Percentiles rank a stretch among this genome's conserved stretches.
phyloP scores from a whole-genome alignment of 2,329 filamentous ascomycete species.

The Fusarium subglutinans region DNA sequence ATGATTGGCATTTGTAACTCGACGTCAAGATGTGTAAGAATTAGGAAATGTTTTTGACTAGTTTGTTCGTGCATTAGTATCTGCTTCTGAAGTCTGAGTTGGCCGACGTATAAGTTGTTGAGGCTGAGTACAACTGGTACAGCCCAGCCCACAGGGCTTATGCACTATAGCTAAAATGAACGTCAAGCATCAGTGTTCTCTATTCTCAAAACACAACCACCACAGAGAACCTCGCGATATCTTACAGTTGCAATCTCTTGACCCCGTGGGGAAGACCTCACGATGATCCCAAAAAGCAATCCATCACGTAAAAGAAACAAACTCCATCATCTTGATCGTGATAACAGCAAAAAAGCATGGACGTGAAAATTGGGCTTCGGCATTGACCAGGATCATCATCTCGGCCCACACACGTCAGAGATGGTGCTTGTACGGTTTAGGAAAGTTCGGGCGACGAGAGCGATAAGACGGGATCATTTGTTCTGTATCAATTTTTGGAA shows the following conservation, averaged over 20 bases:
- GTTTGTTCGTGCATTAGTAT: not conserved
- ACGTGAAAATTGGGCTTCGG: constrained; percentile 15
- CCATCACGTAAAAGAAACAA: constrained; percentile 23
- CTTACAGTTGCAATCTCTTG: constrained; percentile 12
- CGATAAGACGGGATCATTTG: not conserved
- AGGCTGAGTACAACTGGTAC: not conserved
- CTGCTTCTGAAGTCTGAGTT: not conserved
- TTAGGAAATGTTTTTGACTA: not conserved
- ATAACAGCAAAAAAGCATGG: not conserved
- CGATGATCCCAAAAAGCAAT: constrained; percentile 7
- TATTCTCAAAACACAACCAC: not conserved
- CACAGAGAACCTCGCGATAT: not conserved
- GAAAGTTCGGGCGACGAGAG: constrained; percentile 21
- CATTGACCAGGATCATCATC: not conserved
- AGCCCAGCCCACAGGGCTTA: not conserved
- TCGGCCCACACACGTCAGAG: not conserved
- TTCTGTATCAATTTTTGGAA: constrained; percentile 4
- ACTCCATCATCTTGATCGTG: not conserved
- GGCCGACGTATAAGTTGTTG: not conserved
- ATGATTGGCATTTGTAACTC: not conserved
- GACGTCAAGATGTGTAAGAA: rapidly evolving
- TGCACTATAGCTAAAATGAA: not conserved
- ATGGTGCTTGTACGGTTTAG: constrained; percentile 18
- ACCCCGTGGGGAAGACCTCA: constrained; percentile 34
- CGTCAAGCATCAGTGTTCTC: not conserved